A percentile compares a stretch with the other conserved stretches of the same genome.
These are phyloP conservation scores for Phlebopus sp. DNA, from an alignment of 1,284 basidiomycete genomes.

Conservation along the genomic window DNA sequence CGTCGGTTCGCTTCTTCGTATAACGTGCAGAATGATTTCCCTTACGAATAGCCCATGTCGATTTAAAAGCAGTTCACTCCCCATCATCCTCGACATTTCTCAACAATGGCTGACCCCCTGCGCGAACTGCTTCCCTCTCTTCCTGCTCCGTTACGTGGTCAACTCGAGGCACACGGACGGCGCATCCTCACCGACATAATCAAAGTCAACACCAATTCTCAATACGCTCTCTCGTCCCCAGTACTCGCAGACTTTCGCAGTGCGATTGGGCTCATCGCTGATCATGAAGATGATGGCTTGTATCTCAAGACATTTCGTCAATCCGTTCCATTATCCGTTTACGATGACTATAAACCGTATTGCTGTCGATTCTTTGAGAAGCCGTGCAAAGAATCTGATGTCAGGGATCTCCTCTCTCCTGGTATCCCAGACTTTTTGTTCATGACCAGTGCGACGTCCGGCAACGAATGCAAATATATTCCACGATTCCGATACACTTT, in stretches of 20 bases:
- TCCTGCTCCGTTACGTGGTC: too few species aligned
- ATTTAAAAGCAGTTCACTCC: too few species aligned
- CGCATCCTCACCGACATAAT: slow-evolving; percentile 8
- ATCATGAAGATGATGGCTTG: slow-evolving; percentile 4
- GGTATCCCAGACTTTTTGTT: slow-evolving; percentile 18
- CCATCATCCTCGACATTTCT: too few species aligned
- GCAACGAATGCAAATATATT: slow-evolving; percentile 6
- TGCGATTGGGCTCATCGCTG: not conserved
- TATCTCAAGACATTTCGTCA: slow-evolving; percentile 8
- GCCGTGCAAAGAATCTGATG: slow-evolving; percentile 10
- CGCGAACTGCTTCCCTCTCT: too few species aligned
- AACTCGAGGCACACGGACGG: not conserved
- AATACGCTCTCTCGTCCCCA: slow-evolving; percentile 11
- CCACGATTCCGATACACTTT: too few species aligned
- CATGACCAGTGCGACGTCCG: slow-evolving; percentile 20
- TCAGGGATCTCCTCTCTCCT: slow-evolving; percentile 19
- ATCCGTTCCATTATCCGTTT: slow-evolving; percentile 13
- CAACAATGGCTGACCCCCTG: too few species aligned
- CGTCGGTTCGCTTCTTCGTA: too few species aligned
- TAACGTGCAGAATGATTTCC: too few species aligned
- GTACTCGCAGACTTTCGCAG: slow-evolving; percentile 14
- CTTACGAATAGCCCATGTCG: too few species aligned
- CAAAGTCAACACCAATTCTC: slow-evolving; percentile 13
- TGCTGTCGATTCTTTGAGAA: slow-evolving; percentile 8
- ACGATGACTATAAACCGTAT: slow-evolving; percentile 17